phyloP scores from a whole-genome alignment of 164 flowering plant genomes.

The Vitis labrusca region DNA sequence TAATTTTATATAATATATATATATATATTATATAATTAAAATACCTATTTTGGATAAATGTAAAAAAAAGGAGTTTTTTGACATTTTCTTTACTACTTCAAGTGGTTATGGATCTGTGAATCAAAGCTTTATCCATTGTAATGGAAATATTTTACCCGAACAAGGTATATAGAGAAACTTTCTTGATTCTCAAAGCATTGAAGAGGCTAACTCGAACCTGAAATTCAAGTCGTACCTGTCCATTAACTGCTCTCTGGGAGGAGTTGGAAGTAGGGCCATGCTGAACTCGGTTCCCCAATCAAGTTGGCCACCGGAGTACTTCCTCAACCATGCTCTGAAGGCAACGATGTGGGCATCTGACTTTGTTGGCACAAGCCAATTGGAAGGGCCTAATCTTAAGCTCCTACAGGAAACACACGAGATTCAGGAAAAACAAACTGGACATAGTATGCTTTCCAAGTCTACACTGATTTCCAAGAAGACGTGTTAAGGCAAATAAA shows the following conservation, averaged over 20 bases:
- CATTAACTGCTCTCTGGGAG: constrained; percentile 76
- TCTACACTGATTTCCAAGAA: neutral
- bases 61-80: too few relatives aligned
- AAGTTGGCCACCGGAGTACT: constrained; percentile 63
- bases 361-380: constrained; percentile 93
- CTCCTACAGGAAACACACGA: constrained; percentile 43
- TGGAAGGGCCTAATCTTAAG: constrained; percentile 60
- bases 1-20: too few relatives aligned
- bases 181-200: too few relatives aligned
- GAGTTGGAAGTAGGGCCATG: constrained; percentile 63
- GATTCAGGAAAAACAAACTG: neutral
- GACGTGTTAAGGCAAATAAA: neutral
- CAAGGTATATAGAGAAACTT: too few relatives aligned
- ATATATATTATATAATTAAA: too few relatives aligned
- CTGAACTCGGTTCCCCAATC: constrained; percentile 63
- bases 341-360: constrained; percentile 66
- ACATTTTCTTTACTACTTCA: too few relatives aligned
- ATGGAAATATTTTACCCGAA: too few relatives aligned
- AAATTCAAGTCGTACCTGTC: constrained; percentile 52
- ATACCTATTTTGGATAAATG: too few relatives aligned
- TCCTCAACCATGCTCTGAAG: constrained; percentile 57
- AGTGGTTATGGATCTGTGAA: too few relatives aligned
- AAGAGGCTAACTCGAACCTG: too few relatives aligned
- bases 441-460: too few relatives aligned
- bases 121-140: too few relatives aligned